These are phyloP conservation scores for Populus hybrid DNA, from an alignment of 441 rosid species.

Conservation along the genomic window DNA sequence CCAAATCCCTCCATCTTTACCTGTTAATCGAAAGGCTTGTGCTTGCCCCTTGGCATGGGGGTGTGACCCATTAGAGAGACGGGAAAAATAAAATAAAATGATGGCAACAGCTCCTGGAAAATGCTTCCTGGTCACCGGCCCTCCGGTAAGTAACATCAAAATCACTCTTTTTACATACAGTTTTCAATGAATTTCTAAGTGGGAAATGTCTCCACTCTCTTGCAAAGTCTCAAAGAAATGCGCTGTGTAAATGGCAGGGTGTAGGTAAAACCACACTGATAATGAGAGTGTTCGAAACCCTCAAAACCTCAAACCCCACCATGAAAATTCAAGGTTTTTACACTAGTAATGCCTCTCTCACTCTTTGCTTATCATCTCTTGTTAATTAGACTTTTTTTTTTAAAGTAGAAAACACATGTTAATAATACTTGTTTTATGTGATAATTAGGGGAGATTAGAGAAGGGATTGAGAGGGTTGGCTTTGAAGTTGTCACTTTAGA, in stretches of 20 bases:
- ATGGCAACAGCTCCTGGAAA: constrained; percentile 46
- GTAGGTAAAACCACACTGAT: constrained; percentile 72
- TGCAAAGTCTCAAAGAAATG: too few relatives aligned
- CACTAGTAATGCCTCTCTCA: constrained; percentile 31
- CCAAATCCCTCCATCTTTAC: neutral
- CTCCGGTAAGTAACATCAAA: constrained; percentile 40
- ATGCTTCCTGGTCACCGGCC: constrained; percentile 58
- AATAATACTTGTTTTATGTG: neutral
- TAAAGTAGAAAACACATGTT: neutral
- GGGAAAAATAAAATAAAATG: neutral
- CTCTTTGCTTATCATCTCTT: neutral
- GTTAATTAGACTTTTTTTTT: neutral
- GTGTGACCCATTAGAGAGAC: neutral
- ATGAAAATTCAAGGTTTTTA: constrained; percentile 63
- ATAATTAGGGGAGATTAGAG: constrained; percentile 50
- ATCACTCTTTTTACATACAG: neutral
- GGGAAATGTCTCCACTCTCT: neutral
- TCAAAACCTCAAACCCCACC: constrained; percentile 42
- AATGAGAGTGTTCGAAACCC: constrained; percentile 44
- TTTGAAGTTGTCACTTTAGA: constrained; percentile 61
- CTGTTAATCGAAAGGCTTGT: neutral
- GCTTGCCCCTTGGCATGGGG: neutral
- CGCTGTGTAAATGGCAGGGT: constrained; percentile 33
- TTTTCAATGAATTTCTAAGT: neutral
- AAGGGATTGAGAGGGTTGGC: constrained; percentile 55